phyloP scores from a whole-genome alignment of 257 asterid species.

The Gardenia jasminoides region DNA sequence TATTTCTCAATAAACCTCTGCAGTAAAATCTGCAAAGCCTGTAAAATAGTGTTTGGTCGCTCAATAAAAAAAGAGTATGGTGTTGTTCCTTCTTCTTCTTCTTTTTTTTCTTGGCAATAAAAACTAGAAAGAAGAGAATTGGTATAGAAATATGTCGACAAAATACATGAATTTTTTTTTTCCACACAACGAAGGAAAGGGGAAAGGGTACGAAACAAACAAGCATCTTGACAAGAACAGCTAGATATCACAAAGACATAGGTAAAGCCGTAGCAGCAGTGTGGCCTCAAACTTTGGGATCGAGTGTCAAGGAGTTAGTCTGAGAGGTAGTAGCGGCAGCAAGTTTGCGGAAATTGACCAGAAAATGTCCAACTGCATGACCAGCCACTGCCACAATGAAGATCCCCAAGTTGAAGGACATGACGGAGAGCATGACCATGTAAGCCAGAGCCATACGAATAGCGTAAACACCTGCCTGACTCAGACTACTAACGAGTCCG shows the following conservation, averaged over 20 bases:
- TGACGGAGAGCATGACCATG: slow-evolving; percentile 72
- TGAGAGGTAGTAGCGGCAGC: slow-evolving; percentile 8
- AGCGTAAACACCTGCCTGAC: slow-evolving; percentile 36
- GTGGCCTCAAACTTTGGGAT: neutral
- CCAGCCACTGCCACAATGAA: slow-evolving; percentile 59
- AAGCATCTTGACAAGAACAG: neutral
- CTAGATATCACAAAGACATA: neutral
- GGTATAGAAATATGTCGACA: too few relatives aligned
- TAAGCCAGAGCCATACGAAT: slow-evolving; percentile 65
- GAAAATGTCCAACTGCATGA: slow-evolving; percentile 44
- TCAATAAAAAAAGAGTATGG: too few relatives aligned
- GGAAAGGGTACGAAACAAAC: neutral
- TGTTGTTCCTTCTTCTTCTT: too few relatives aligned
- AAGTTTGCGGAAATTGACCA: slow-evolving; percentile 37
- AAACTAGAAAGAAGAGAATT: too few relatives aligned
- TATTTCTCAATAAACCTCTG: too few relatives aligned
- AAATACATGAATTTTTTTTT: too few relatives aligned
- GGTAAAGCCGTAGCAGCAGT: neutral
- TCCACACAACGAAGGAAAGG: too few relatives aligned
- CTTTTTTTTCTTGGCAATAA: too few relatives aligned
- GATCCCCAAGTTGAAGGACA: slow-evolving; percentile 71
- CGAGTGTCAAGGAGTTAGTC: neutral
- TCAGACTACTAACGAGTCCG: slow-evolving; percentile 24
- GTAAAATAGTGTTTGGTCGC: too few relatives aligned
- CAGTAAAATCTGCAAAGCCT: too few relatives aligned